Conservation (phyloP, 148 eudicot genomes). For the Silene latifolia region DNA sequence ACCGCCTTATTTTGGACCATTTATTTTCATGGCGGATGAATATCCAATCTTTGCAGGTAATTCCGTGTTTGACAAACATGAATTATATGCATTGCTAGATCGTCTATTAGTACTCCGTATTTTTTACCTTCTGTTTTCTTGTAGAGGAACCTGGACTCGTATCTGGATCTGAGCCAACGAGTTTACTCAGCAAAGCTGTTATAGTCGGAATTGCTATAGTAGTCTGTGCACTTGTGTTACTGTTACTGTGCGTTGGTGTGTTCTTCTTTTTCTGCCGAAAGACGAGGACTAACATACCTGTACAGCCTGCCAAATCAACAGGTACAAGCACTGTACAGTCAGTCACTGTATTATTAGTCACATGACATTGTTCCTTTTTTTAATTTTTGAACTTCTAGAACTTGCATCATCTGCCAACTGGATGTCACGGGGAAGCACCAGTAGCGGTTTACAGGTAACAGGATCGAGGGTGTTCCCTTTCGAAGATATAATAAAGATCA, state of each 20-base stretch:
- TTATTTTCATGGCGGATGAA: conserved; percentile 30
- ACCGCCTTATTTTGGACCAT: conserved; percentile 39
- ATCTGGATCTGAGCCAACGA: conserved; percentile 10
- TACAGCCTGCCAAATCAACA: conserved; percentile 32
- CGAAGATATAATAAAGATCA: conserved; percentile 38
- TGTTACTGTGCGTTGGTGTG: conserved; percentile 33
- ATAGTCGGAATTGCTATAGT: conserved; percentile 53
- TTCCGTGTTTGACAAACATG: neutral
- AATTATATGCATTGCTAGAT: neutral
- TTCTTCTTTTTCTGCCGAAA: conserved; percentile 39
- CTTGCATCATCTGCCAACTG: conserved; percentile 32
- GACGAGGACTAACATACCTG: conserved; percentile 38
- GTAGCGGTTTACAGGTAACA: conserved; percentile 33
- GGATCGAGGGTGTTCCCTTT: conserved; percentile 42
- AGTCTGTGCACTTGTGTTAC: conserved; percentile 38
- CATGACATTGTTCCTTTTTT: too few relatives aligned
- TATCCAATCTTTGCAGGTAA: conserved; percentile 44
- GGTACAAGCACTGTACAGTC: too few relatives aligned
- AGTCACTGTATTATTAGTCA: too few relatives aligned
- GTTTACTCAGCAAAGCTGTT: conserved; percentile 26
- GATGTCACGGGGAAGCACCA: conserved; percentile 32
- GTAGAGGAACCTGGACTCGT: conserved; percentile 27
- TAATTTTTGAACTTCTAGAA: neutral
- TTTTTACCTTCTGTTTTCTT: neutral
- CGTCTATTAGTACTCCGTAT: neutral